phyloP scores from a whole-genome alignment of 768 basidiomycete species.

The Leccinellum albellum region DNA sequence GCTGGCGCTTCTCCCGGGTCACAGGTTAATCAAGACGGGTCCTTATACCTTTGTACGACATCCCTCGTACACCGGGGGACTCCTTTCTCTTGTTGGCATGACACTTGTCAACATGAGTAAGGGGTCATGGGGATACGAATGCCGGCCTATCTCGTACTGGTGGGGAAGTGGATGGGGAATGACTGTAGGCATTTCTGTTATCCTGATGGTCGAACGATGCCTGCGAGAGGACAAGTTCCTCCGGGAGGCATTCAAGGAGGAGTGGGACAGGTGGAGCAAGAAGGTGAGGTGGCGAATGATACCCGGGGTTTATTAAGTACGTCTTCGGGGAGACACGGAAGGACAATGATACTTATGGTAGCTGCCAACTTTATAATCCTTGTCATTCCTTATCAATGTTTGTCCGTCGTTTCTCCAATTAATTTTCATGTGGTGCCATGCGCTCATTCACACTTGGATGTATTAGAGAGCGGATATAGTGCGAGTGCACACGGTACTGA shows the following conservation, averaged over 20 bases:
- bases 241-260: constrained; percentile 2
- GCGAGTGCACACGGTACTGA: neutral
- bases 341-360: neutral
- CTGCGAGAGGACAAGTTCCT: constrained; percentile 5
- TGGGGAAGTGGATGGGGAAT: constrained; percentile 10
- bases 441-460: neutral
- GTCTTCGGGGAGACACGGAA: neutral
- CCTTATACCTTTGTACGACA: constrained; percentile 13
- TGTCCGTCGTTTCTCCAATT: neutral
- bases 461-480: neutral
- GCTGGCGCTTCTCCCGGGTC: constrained; percentile 16
- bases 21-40: constrained; percentile 13
- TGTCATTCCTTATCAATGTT: neutral
- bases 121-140: constrained; percentile 17
- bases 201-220: constrained; percentile 6
- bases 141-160: neutral
- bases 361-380: neutral
- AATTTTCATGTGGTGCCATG: neutral
- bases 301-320: constrained; percentile 11
- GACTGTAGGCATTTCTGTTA: neutral
- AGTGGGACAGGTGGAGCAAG: constrained; percentile 14
- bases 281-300: constrained; percentile 8
- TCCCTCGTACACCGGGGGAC: constrained; percentile 10
- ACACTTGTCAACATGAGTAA: constrained; percentile 6
- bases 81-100: constrained; percentile 2